Percentiles rank a stretch among this genome's conserved stretches.
These are phyloP conservation scores for Volutella citrinella DNA, from an alignment of 2,329 filamentous ascomycete genomes.

Conservation along the genomic window DNA sequence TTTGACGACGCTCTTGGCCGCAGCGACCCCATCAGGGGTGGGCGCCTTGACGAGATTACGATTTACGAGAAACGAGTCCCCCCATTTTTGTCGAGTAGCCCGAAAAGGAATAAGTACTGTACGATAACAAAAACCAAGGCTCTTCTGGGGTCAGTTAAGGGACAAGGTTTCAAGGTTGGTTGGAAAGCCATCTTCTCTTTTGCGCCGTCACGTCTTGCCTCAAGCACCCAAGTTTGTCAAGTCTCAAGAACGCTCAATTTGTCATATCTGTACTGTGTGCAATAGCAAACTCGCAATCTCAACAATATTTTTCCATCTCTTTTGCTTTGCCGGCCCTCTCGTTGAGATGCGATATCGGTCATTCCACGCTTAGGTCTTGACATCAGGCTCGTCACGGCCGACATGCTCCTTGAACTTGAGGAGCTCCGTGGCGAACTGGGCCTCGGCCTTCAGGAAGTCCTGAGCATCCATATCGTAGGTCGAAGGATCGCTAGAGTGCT, in stretches of 20 bases:
- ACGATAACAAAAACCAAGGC: conserved; percentile 16
- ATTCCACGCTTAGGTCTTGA: conserved; percentile 70
- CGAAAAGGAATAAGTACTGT: conserved; percentile 20
- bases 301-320: conserved; percentile 16
- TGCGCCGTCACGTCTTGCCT: conserved; percentile 5
- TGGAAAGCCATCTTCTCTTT: conserved; percentile 10
- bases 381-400: conserved; percentile 88
- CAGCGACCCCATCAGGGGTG: too few species aligned
- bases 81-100: conserved; percentile 15
- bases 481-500: conserved; percentile 78
- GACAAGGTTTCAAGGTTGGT: too few species aligned
- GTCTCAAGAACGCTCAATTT: conserved; percentile 24
- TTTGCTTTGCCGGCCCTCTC: conserved; percentile 6
- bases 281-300: conserved; percentile 23
- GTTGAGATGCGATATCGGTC: conserved; percentile 1
- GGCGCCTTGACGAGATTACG: conserved; percentile 16
- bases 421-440: conserved; percentile 78
- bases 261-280: conserved; percentile 17
- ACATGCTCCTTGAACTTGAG: conserved; percentile 93
- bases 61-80: conserved; percentile 24
- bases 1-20: too few species aligned
- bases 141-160: too few species aligned
- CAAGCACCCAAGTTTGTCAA: conserved; percentile 1
- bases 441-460: conserved; percentile 88
- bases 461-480: conserved; percentile 83